These are phyloP conservation scores for Phytophthora sp. DNA, from an alignment of 352 stramenopile species.

Conservation along the genomic window DNA sequence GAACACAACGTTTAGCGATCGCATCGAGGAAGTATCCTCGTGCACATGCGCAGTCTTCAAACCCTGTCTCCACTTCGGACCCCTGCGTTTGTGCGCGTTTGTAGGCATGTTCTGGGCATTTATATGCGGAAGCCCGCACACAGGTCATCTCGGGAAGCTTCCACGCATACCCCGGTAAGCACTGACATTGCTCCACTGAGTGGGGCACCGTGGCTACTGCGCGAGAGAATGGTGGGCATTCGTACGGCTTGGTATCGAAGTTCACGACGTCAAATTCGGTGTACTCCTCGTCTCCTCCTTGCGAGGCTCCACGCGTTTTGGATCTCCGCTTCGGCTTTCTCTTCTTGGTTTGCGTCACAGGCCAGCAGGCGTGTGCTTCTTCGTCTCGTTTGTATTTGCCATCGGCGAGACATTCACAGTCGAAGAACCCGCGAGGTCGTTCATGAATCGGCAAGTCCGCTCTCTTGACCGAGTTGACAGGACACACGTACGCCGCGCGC, in stretches of 20 bases:
- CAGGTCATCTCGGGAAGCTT: constrained; percentile 76
- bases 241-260: constrained; percentile 33
- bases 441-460: constrained; percentile 40
- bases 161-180: constrained; percentile 75
- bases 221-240: constrained; percentile 66
- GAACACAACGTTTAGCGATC: constrained; percentile 48
- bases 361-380: constrained; percentile 54
- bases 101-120: constrained; percentile 69
- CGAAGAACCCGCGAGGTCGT: constrained; percentile 68
- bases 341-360: constrained; percentile 23
- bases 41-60: constrained; percentile 75
- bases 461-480: constrained; percentile 57
- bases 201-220: constrained; percentile 58
- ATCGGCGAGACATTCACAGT: constrained; percentile 68
- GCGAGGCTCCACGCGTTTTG: constrained; percentile 4
- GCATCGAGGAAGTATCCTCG: constrained; percentile 77
- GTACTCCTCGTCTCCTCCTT: constrained; percentile 28
- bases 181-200: constrained; percentile 80
- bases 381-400: constrained; percentile 64
- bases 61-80: constrained; percentile 46
- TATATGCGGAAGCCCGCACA: constrained; percentile 59
- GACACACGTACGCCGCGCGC: constrained; percentile 62
- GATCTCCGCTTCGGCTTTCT: constrained; percentile 26
- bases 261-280: constrained; percentile 29
- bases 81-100: constrained; percentile 10